phyloP scores from a whole-genome alignment of 1,284 basidiomycete species.

The Ustanciosporium gigantosporum region DNA sequence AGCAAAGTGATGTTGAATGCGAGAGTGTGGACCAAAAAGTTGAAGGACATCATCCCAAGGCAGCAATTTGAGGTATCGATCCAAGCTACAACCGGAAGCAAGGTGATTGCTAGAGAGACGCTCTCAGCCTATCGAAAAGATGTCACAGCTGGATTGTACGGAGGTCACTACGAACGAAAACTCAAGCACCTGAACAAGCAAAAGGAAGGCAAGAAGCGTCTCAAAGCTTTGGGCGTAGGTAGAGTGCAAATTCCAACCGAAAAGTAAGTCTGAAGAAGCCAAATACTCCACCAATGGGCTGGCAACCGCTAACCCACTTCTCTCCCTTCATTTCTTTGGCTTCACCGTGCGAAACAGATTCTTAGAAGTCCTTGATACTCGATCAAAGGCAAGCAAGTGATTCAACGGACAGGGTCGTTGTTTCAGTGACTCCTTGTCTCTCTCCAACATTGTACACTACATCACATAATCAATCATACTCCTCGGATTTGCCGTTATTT shows the following conservation, averaged over 20 bases:
- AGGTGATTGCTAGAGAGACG: slow-evolving; percentile 84
- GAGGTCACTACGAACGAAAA: slow-evolving; percentile 67
- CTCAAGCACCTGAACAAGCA: slow-evolving; percentile 56
- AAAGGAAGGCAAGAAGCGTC: slow-evolving; percentile 57
- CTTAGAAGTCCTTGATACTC: slow-evolving; percentile 1
- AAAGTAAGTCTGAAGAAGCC: slow-evolving; percentile 19
- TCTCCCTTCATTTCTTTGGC: no score
- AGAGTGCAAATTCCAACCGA: slow-evolving; percentile 52
- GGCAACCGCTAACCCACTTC: no score
- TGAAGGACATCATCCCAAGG: slow-evolving; percentile 68
- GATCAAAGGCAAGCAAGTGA: background rate
- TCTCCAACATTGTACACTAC: no score
- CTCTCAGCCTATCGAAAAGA: slow-evolving; percentile 67
- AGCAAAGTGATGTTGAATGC: slow-evolving; percentile 47
- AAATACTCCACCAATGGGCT: no score
- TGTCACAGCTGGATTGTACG: slow-evolving; percentile 91
- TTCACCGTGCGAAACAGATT: no score
- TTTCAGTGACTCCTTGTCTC: no score
- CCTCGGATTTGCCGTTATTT: no score
- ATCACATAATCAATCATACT: no score
- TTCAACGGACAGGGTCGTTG: no score
- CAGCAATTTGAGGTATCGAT: slow-evolving; percentile 84
- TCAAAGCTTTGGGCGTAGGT: slow-evolving; percentile 53
- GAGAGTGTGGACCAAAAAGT: slow-evolving; percentile 47
- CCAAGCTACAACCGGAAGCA: slow-evolving; percentile 72